Conservation (phyloP, 352 stramenopile species). For the Phytophthora megakarya region DNA sequence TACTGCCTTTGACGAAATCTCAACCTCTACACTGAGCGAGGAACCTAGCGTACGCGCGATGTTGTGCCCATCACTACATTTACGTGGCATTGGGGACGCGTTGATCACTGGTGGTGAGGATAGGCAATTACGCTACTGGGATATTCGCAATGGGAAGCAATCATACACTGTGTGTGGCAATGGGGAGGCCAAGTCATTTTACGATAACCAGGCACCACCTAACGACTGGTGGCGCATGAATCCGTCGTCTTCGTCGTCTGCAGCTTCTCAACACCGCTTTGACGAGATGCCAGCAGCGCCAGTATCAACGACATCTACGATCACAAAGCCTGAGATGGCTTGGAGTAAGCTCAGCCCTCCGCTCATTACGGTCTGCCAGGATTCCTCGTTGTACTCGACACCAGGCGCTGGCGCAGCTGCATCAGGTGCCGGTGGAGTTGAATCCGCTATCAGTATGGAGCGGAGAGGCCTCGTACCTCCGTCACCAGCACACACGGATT, state of each 20-base stretch:
- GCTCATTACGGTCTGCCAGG: constrained; percentile 86
- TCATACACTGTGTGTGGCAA: constrained; percentile 94
- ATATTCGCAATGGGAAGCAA: constrained; percentile 93
- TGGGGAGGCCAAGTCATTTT: constrained; percentile 84
- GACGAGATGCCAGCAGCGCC: constrained; percentile 38
- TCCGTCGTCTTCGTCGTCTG: constrained; percentile 43
- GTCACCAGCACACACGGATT: constrained; percentile 92
- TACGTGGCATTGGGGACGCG: constrained; percentile 78
- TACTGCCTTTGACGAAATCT: constrained; percentile 85
- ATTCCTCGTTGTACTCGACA: constrained; percentile 72
- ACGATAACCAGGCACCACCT: constrained; percentile 80
- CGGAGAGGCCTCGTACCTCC: constrained; percentile 86
- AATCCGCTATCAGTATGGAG: constrained; percentile 84
- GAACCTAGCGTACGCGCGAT: constrained; percentile 88
- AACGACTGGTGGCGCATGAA: constrained; percentile 88
- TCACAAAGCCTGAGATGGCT: constrained; percentile 85
- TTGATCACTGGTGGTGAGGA: constrained; percentile 96
- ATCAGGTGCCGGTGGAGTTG: constrained; percentile 57
- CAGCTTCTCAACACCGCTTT: constrained; percentile 29
- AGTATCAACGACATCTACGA: constrained; percentile 30
- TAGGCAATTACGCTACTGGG: constrained; percentile 96
- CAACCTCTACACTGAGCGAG: constrained; percentile 68
- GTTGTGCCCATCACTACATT: constrained; percentile 87
- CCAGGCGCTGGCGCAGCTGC: constrained; percentile 49
- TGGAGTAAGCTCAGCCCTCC: constrained; percentile 87